A percentile compares a stretch with the other conserved stretches of the same genome.
These are phyloP conservation scores for Termitomyces sp. DNA, from an alignment of 768 basidiomycete genomes.

Conservation along the genomic window DNA sequence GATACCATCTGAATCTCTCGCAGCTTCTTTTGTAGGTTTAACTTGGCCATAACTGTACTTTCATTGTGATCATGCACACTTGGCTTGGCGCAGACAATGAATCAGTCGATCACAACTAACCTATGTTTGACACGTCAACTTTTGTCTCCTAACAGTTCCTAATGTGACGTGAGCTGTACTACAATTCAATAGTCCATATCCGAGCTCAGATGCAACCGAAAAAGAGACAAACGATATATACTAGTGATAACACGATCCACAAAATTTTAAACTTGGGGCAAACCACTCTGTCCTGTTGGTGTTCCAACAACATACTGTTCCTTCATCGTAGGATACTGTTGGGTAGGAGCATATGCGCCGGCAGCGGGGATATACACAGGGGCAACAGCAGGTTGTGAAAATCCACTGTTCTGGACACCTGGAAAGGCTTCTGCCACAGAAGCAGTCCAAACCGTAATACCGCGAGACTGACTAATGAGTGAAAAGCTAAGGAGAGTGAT, in stretches of 20 bases:
- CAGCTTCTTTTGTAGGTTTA: too few species aligned
- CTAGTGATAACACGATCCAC: background rate
- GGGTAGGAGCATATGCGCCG: background rate
- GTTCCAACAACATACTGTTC: background rate
- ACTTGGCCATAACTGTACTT: too few species aligned
- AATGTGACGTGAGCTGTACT: too few species aligned
- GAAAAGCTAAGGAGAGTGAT: conserved; percentile 7
- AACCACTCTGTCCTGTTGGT: background rate
- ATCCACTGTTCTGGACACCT: background rate
- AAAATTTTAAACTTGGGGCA: background rate
- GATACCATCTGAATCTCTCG: too few species aligned
- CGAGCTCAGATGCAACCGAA: too few species aligned
- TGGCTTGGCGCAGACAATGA: too few species aligned
- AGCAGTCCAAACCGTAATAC: conserved; percentile 8
- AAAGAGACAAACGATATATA: too few species aligned
- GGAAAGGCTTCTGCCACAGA: conserved; percentile 8
- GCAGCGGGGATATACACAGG: background rate
- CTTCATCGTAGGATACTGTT: background rate
- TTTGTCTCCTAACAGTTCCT: too few species aligned
- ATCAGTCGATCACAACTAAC: too few species aligned
- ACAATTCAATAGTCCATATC: too few species aligned
- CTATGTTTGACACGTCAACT: too few species aligned
- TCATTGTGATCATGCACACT: too few species aligned
- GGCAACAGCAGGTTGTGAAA: background rate
- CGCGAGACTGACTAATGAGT: conserved; percentile 7